Conservation (phyloP, 2,329 filamentous ascomycete genomes). For the Ophiostoma ips region DNA sequence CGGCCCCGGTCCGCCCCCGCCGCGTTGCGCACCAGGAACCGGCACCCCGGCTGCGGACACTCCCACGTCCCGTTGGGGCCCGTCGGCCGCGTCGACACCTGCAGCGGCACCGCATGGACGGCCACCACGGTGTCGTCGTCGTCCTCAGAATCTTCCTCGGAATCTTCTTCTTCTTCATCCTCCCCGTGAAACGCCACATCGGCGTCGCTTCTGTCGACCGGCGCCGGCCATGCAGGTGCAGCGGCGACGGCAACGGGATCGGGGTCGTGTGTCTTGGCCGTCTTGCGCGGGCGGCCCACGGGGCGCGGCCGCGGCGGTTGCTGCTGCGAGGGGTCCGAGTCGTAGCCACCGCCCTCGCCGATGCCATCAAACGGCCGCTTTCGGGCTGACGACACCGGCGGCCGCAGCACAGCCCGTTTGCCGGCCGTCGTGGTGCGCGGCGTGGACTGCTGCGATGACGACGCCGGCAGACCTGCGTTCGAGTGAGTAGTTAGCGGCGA, state of each 20-base stretch:
- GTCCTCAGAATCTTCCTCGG: not conserved
- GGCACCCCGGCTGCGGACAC: slow-evolving; percentile 51
- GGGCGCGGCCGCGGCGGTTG: not conserved
- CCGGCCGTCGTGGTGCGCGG: slow-evolving; percentile 18
- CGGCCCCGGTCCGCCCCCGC: not conserved
- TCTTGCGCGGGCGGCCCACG: not conserved
- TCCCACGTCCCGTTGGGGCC: slow-evolving; percentile 52
- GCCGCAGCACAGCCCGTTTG: slow-evolving; percentile 32
- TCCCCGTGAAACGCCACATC: too few species aligned
- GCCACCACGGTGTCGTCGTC: slow-evolving; percentile 22
- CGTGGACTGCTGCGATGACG: not conserved
- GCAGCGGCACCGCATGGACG: slow-evolving; percentile 31
- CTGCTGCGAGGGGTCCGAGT: not conserved
- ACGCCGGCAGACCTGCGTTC: too few species aligned
- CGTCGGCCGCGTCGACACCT: slow-evolving; percentile 34
- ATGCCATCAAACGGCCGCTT: slow-evolving; percentile 27
- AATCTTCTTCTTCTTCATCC: not conserved
- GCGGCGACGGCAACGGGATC: not conserved
- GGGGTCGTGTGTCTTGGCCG: not conserved
- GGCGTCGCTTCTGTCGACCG: slow-evolving; percentile 12
- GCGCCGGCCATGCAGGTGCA: too few species aligned
- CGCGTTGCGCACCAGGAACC: slow-evolving; percentile 41
- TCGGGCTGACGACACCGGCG: slow-evolving; percentile 23
- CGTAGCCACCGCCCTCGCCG: slow-evolving; percentile 14
- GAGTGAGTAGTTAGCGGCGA: too few species aligned